phyloP scores from a whole-genome alignment of 441 rosid genomes.

The Manihot esculenta region DNA sequence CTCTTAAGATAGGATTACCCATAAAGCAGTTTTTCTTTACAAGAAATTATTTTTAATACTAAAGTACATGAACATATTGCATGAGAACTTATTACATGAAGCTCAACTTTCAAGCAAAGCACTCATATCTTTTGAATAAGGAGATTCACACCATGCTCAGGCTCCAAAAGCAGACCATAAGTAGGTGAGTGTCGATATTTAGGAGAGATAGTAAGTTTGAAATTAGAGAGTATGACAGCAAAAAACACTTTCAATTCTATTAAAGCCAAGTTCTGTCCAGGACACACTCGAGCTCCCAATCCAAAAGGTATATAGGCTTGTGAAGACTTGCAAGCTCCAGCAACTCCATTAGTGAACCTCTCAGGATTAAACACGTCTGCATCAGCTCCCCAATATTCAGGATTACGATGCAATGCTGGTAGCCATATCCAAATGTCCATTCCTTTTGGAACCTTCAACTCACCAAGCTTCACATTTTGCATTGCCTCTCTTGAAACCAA shows the following conservation, averaged over 20 bases:
- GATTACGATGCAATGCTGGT: constrained; percentile 23
- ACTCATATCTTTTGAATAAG: too few species aligned
- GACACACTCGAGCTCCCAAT: constrained; percentile 23
- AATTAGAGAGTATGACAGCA: constrained; percentile 13
- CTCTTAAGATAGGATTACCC: too few species aligned
- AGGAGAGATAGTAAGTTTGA: constrained; percentile 16
- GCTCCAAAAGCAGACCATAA: constrained; percentile 9
- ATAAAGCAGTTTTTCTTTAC: too few species aligned
- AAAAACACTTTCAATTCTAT: constrained; percentile 12
- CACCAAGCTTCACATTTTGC: constrained; percentile 22
- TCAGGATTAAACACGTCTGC: constrained; percentile 26
- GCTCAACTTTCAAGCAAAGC: too few species aligned
- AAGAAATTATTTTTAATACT: too few species aligned
- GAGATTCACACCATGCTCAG: constrained; percentile 22
- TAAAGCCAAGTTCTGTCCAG: constrained; percentile 20
- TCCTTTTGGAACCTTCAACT: constrained; percentile 24
- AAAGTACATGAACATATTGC: too few species aligned
- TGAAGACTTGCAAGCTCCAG: constrained; percentile 19
- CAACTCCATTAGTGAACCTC: constrained; percentile 17
- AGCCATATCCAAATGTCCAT: constrained; percentile 18
- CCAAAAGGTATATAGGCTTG: constrained; percentile 26
- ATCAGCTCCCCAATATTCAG: constrained; percentile 23
- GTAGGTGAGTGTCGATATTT: constrained; percentile 16
- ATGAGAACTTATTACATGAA: too few species aligned
- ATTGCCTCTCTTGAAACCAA: constrained; percentile 23